phyloP scores from a whole-genome alignment of 768 basidiomycete genomes.

The Tylopilus sp. region DNA sequence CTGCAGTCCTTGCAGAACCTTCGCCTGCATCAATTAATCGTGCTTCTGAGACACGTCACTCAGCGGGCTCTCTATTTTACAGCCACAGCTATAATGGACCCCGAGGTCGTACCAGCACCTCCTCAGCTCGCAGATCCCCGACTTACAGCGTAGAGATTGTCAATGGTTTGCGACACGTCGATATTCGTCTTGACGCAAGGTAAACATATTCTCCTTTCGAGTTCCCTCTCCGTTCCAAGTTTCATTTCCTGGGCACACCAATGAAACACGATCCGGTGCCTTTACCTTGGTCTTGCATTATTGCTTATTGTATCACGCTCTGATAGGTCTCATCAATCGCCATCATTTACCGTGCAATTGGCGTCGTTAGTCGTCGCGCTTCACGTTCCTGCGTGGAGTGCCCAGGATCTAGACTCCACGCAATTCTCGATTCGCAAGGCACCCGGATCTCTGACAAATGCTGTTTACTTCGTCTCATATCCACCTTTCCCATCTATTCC shows the following conservation, averaged over 20 bases:
- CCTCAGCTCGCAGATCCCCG: slow-evolving; percentile 34
- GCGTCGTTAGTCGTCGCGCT: slow-evolving; percentile 54
- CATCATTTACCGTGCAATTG: slow-evolving; percentile 51
- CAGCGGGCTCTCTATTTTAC: slow-evolving; percentile 5
- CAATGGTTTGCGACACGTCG: slow-evolving; percentile 60
- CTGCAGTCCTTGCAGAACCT: slow-evolving; percentile 11
- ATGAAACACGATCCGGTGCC: slow-evolving; percentile 27
- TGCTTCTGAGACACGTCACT: slow-evolving; percentile 6
- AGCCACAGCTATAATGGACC: slow-evolving; percentile 4
- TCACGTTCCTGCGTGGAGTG: slow-evolving; percentile 56
- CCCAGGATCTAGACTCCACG: slow-evolving; percentile 41
- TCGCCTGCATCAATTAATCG: neutral
- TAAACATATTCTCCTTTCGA: slow-evolving; percentile 42
- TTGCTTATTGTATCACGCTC: slow-evolving; percentile 19
- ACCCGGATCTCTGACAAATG: slow-evolving; percentile 91
- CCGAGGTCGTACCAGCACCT: slow-evolving; percentile 31
- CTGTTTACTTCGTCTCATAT: slow-evolving; percentile 94
- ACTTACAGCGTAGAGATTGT: slow-evolving; percentile 44
- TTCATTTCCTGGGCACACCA: slow-evolving; percentile 27
- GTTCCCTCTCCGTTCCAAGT: slow-evolving; percentile 19
- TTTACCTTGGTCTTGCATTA: slow-evolving; percentile 13
- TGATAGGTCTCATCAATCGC: slow-evolving; percentile 61
- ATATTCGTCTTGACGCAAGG: slow-evolving; percentile 62
- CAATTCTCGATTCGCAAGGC: slow-evolving; percentile 70
- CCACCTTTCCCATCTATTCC: slow-evolving; percentile 42